Base-by-base conservation (phyloP, 441 rosid genomes). In the Bocquillonia castaneifolia region DNA sequence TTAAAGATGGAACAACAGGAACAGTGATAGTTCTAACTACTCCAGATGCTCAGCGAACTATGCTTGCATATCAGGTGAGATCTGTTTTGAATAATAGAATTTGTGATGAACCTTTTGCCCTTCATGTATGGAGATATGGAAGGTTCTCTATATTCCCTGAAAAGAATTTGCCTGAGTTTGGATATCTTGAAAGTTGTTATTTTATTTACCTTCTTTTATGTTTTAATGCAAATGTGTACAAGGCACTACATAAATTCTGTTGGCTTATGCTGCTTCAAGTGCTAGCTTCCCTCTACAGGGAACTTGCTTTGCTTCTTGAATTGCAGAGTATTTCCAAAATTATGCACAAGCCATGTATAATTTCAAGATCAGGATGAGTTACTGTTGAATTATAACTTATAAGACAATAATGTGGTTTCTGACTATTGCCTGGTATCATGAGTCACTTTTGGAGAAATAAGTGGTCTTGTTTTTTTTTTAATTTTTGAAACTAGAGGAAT, bases 21-120 rank as follows among this genome's bases (percentile, higher is more conserved):
- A 91, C 99, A 6, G 99, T 93, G 77, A 93, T 93, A 57, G 96
- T 93, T 80, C 91, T 93, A 56, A 93, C 99, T 34, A 89, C 99
- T 70, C 91, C 95, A 53, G 97, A 91, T 82, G 96, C 99, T 56
- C 96, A 93, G 67, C 87, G 97, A 71, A 85, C 99, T 25, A 93
- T 93, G 99, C 99, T 93, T 82, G 88, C 97, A 2, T 89, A 93
- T 78, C 96, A 84, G 93, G 97, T 93, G 63, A 70, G 45, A 13
- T 36, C 63, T 36, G 34, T 73, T 44, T 57, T 63, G 14, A 37
- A 59, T 31, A 34, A 28, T 3, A 34, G 25, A 60, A 22, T 20
- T 26, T 23, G 25, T 23, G 14, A 45, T 42, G 39, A 66, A 25
- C 56, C 20, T 20, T 26, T 56, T 34, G 26, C 18, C n/a, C 47